These are phyloP conservation scores for Aspergillus costaricaensis DNA, from an alignment of 2,329 filamentous ascomycete species.

Conservation along the genomic window DNA sequence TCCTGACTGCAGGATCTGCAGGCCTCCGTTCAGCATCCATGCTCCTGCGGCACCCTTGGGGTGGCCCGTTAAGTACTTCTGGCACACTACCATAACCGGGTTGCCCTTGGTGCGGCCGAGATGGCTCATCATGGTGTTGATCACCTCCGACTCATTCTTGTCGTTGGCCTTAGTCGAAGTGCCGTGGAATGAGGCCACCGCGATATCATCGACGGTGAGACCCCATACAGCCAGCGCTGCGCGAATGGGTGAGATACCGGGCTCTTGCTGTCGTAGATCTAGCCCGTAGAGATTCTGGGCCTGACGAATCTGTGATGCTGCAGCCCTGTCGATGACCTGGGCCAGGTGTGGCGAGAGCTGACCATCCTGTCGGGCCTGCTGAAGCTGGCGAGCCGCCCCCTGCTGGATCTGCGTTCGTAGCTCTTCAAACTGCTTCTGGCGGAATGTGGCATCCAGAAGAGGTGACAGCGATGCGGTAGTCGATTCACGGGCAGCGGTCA, in stretches of 20 bases:
- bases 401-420: neutral
- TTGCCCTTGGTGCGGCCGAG: conserved; percentile 93
- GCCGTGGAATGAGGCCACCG: conserved; percentile 93
- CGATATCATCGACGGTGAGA: conserved; percentile 69
- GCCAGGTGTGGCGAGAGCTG: neutral
- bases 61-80: conserved; percentile 95
- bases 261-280: neutral
- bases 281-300: neutral
- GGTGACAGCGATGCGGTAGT: neutral
- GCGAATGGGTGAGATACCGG: conserved; percentile 3
- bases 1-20: conserved; percentile 89
- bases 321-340: neutral
- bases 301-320: neutral
- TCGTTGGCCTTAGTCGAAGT: conserved; percentile 97
- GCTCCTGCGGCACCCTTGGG: conserved; percentile 96
- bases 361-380: neutral
- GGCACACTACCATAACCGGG: conserved; percentile 89
- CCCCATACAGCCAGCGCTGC: conserved; percentile 8
- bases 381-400: neutral
- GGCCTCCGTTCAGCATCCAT: conserved; percentile 97
- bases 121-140: conserved; percentile 89
- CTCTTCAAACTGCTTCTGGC: conserved; percentile 1
- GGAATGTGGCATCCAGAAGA: neutral
- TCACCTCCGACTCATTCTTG: conserved; percentile 95
- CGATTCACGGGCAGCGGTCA: conserved; percentile 70